Base-by-base conservation (phyloP, 2,329 filamentous ascomycete genomes). In the Fusarium staphyleae region DNA sequence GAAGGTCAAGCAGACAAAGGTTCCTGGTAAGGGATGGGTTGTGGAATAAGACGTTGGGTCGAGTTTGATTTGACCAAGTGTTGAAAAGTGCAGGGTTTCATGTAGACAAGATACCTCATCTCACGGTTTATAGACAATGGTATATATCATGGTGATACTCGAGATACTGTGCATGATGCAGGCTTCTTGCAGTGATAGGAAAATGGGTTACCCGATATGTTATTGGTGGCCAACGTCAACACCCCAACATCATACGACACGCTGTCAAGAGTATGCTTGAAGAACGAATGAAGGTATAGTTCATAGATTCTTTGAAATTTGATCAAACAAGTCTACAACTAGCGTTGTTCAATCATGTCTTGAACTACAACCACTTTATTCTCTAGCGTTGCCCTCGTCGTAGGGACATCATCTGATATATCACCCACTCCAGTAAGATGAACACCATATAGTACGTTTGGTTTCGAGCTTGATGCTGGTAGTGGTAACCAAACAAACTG, bases 1-100 rank as follows among this genome's bases (percentile, higher is more conserved):
- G 74, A 96, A 90, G 76, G 88, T 98, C 34, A 80, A 85, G 66
- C 93, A 98, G 77, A 87, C 76, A 74, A 91, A 88, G 75, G 83
- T 91, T 53, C 70, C 79, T 1, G 88, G 85, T 32, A 85, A 84
- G 63, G 89, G 88, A 0, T 96, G 92, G 91, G 82, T 89, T 61
- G 83, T 89, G 55, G 87, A 81, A 60, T 84, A 67, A 69, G 34
- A n/a, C 5, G 16, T 34, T 24, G 26, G 33, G 35, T 30, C 3
- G 8, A 48, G 30, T 14, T 36, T 35, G 35, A 35, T 48, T 14
- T 16, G 37, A 10, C 6, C 28, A 48, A 32, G 36, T n/a, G 7
- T 19, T 19, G 26, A 44, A 40, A 46, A 50, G 28, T 51, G 60
- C 36, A 62, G 39, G 52, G 44, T 41, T 48, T 58, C 26, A 57